Conservation (phyloP, 345 rosid species). For the Triadica sebifera region DNA sequence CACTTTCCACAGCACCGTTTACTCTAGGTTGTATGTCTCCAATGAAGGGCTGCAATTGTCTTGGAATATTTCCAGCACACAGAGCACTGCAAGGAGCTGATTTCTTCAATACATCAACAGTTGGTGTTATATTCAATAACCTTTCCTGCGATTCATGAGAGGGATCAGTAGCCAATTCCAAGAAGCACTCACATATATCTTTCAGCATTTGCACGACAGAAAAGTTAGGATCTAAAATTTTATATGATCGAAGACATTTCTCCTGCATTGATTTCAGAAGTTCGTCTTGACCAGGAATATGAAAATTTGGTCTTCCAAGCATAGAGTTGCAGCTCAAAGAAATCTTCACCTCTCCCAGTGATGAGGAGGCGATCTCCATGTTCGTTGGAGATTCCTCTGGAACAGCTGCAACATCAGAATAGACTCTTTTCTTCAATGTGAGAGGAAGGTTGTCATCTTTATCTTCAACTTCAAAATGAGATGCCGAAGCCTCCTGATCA, state of each 20-base stretch:
- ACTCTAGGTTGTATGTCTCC: slow-evolving; percentile 1
- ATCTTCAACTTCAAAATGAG: slow-evolving; percentile 26
- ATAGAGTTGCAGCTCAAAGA: slow-evolving; percentile 63
- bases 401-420: slow-evolving; percentile 27
- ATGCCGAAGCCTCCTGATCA: slow-evolving; percentile 29
- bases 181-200: slow-evolving; percentile 79
- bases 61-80: slow-evolving; percentile 13
- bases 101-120: slow-evolving; percentile 44
- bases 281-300: slow-evolving; percentile 64
- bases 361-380: slow-evolving; percentile 72
- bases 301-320: slow-evolving; percentile 51
- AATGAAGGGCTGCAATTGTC: neutral
- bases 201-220: slow-evolving; percentile 60
- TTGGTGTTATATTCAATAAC: slow-evolving; percentile 34
- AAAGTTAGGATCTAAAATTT: slow-evolving; percentile 70
- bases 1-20: slow-evolving; percentile 33
- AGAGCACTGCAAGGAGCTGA: slow-evolving; percentile 37
- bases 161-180: slow-evolving; percentile 58
- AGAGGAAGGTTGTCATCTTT: slow-evolving; percentile 22
- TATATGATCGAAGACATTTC: slow-evolving; percentile 70
- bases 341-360: slow-evolving; percentile 81
- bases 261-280: slow-evolving; percentile 70
- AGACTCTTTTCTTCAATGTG: slow-evolving; percentile 18
- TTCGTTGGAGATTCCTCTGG: slow-evolving; percentile 32
- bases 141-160: slow-evolving; percentile 58